Evolutionary conservation across 345 rosid genomes (phyloP).

Genomic region (Streptanthus diversifolius): DNA sequence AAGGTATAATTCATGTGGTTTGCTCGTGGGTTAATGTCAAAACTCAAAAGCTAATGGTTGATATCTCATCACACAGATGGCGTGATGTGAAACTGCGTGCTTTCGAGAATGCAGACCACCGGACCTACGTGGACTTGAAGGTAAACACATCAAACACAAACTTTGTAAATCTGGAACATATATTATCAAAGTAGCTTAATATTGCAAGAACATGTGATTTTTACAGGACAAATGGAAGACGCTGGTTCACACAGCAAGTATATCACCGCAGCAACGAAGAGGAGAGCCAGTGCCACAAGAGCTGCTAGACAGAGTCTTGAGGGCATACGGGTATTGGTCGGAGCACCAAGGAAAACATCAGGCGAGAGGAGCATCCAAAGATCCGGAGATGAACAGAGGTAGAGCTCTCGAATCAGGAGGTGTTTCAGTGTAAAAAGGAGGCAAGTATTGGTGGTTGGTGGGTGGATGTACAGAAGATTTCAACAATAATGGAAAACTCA

Average conservation of each 20-base stretch:
- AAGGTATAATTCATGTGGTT: slow-evolving; percentile 44
- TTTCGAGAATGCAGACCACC: slow-evolving; percentile 67
- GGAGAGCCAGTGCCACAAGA: slow-evolving; percentile 94
- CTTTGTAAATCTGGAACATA: not conserved
- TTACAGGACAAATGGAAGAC: slow-evolving; percentile 94
- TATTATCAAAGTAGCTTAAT: not conserved
- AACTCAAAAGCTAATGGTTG: slow-evolving; percentile 8
- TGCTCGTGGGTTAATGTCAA: not conserved
- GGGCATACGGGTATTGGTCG: slow-evolving; percentile 76
- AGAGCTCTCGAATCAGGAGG: slow-evolving; percentile 29
- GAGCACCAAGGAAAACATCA: slow-evolving; percentile 73
- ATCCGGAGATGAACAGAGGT: slow-evolving; percentile 24
- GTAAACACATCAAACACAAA: slow-evolving; percentile 31
- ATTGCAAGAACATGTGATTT: slow-evolving; percentile 10
- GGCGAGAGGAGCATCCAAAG: slow-evolving; percentile 45
- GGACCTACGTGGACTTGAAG: slow-evolving; percentile 78
- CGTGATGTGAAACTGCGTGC: slow-evolving; percentile 74
- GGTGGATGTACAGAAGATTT: slow-evolving; percentile 27
- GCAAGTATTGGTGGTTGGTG: slow-evolving; percentile 25
- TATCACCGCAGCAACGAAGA: slow-evolving; percentile 80
- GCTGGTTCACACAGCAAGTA: slow-evolving; percentile 81
- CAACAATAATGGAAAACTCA: slow-evolving; percentile 29
- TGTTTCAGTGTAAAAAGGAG: slow-evolving; percentile 33
- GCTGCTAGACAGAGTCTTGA: slow-evolving; percentile 71
- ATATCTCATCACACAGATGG: slow-evolving; percentile 53